Percentiles rank a stretch among this genome's conserved stretches.
Evolutionary conservation across 306 rosid species (phyloP).

Genomic region (Cajanus cajan): DNA sequence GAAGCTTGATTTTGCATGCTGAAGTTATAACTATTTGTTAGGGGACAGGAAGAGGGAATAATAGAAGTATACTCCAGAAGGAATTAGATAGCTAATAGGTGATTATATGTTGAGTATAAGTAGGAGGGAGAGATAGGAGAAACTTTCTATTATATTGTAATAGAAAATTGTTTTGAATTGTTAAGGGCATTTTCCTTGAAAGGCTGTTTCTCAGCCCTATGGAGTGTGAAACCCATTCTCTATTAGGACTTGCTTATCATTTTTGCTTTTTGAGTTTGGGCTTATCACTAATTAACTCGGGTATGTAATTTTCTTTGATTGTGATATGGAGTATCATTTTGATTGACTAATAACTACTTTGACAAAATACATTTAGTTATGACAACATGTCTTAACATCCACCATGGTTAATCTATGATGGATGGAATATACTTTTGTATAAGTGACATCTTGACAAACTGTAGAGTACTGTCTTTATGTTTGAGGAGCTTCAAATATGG

Average conservation of each 20-base stretch:
- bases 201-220: background rate
- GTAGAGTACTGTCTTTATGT: background rate
- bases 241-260: background rate
- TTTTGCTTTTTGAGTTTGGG: background rate
- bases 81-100: background rate
- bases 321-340: background rate
- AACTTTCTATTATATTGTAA: background rate
- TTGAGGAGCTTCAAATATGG: slow-evolving; percentile 7
- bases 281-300: slow-evolving; percentile 1
- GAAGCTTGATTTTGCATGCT: background rate
- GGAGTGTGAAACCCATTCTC: background rate
- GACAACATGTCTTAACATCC: background rate
- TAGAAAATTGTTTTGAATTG: background rate
- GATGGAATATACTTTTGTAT: background rate
- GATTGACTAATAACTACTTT: background rate
- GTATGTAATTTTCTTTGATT: background rate
- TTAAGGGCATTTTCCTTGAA: background rate
- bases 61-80: background rate
- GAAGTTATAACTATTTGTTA: background rate
- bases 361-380: background rate
- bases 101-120: background rate
- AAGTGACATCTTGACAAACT: background rate
- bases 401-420: background rate
- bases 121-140: background rate
- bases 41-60: background rate